These are phyloP conservation scores for Dovyalis caffra DNA, from an alignment of 345 rosid species.

Conservation along the genomic window DNA sequence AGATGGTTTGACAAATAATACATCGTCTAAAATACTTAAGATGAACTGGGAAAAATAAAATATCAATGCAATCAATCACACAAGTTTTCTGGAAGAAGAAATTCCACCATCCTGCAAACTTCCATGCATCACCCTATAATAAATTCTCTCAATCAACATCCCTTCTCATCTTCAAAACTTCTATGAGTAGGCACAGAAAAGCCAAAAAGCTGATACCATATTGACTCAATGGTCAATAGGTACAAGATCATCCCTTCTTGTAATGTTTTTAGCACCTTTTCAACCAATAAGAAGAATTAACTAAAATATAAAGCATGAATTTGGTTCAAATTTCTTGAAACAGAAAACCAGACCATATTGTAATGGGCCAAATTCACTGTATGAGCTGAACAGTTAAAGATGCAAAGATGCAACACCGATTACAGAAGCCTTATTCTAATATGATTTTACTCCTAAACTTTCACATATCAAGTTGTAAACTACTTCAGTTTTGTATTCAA, in stretches of 20 bases:
- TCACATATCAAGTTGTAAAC: neutral
- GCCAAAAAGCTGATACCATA: neutral
- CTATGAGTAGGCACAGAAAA: neutral
- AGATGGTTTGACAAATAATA: neutral
- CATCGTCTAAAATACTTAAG: neutral
- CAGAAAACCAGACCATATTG: neutral
- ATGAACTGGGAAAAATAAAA: neutral
- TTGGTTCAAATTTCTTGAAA: neutral
- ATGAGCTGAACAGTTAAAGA: neutral
- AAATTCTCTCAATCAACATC: neutral
- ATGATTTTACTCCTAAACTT: neutral
- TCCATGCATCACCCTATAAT: neutral
- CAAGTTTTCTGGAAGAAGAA: neutral
- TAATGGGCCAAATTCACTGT: neutral
- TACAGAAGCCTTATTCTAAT: neutral
- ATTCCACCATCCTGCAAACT: neutral
- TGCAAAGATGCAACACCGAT: neutral
- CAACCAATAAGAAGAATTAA: neutral
- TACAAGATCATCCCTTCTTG: neutral
- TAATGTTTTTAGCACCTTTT: neutral
- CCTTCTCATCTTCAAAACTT: neutral
- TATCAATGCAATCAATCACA: neutral
- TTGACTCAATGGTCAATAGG: neutral
- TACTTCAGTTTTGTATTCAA: neutral
- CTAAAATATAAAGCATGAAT: too few relatives aligned